phyloP scores from a whole-genome alignment of 164 flowering plant genomes.

The Malania oleifera region DNA sequence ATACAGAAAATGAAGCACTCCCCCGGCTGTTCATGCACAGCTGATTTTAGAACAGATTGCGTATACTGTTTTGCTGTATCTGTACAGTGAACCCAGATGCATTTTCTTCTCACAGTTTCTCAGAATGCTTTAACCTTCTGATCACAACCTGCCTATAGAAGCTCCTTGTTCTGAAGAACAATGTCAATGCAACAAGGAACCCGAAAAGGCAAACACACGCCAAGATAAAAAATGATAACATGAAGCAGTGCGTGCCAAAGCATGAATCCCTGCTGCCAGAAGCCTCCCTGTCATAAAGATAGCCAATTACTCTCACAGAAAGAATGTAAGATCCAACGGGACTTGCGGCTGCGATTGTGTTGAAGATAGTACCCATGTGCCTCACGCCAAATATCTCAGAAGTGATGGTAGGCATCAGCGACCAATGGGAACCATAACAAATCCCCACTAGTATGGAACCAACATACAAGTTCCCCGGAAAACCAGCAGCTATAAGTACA shows the following conservation, averaged over 20 bases:
- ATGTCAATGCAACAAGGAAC: slow-evolving; percentile 41
- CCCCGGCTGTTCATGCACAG: too few relatives aligned
- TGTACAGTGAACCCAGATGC: too few relatives aligned
- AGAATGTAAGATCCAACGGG: slow-evolving; percentile 80
- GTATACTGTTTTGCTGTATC: too few relatives aligned
- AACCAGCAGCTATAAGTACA: slow-evolving; percentile 63
- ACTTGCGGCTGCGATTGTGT: slow-evolving; percentile 81
- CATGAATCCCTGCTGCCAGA: slow-evolving; percentile 38
- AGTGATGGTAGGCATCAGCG: slow-evolving; percentile 87
- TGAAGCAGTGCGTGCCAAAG: slow-evolving; percentile 69
- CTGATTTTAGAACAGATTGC: too few relatives aligned
- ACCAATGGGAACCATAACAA: slow-evolving; percentile 91
- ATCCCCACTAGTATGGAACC: slow-evolving; percentile 79
- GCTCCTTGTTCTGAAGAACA: slow-evolving; percentile 62
- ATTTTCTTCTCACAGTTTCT: too few relatives aligned
- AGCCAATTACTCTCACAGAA: slow-evolving; percentile 77
- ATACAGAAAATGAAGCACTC: too few relatives aligned
- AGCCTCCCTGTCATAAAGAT: slow-evolving; percentile 66
- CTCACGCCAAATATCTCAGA: slow-evolving; percentile 73
- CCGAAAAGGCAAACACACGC: slow-evolving; percentile 59
- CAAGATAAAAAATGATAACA: slow-evolving; percentile 74
- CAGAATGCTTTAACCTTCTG: slow-evolving; percentile 33
- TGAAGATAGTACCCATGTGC: slow-evolving; percentile 80
- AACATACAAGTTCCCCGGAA: slow-evolving; percentile 57
- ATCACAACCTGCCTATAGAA: slow-evolving; percentile 51